A percentile compares a stretch with the other conserved stretches of the same genome.
phyloP scores from a whole-genome alignment of 148 eudicot genomes.

The Rhododendron ovatum region DNA sequence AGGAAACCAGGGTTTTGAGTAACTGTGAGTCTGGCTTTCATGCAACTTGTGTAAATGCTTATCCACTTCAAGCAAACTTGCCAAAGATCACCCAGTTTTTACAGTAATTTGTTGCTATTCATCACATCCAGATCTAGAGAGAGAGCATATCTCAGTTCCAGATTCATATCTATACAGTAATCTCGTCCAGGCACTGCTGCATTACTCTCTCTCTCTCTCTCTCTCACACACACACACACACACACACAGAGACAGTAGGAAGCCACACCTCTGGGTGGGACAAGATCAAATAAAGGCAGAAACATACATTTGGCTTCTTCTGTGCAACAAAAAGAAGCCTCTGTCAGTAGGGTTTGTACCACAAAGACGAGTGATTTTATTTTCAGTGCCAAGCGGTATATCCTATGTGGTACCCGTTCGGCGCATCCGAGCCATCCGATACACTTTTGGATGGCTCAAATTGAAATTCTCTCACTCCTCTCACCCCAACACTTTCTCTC shows the following conservation, averaged over 20 bases:
- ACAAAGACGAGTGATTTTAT: not conserved
- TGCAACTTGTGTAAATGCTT: slow-evolving; percentile 2
- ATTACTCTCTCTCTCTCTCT: not conserved
- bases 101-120: no score
- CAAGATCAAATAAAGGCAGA: not conserved
- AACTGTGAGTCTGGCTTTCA: slow-evolving; percentile 9
- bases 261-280: not conserved
- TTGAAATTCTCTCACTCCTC: no score
- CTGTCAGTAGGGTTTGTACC: slow-evolving; percentile 11
- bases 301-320: slow-evolving; percentile 6
- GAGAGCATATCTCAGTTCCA: slow-evolving; percentile 1
- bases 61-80: slow-evolving; percentile 13
- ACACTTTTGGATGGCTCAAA: no score
- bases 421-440: no score
- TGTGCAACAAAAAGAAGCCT: slow-evolving; percentile 2
- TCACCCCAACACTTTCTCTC: no score
- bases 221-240: slow-evolving; percentile 10
- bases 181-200: not conserved
- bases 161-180: slow-evolving; percentile 7
- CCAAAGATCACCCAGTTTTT: not conserved
- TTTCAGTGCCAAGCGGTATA: no score
- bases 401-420: no score
- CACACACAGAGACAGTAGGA: not conserved
- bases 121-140: not conserved
- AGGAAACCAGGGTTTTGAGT: slow-evolving; percentile 11